Base-by-base conservation (phyloP, 2,329 filamentous ascomycete genomes). In the Colletotrichum somersetense region DNA sequence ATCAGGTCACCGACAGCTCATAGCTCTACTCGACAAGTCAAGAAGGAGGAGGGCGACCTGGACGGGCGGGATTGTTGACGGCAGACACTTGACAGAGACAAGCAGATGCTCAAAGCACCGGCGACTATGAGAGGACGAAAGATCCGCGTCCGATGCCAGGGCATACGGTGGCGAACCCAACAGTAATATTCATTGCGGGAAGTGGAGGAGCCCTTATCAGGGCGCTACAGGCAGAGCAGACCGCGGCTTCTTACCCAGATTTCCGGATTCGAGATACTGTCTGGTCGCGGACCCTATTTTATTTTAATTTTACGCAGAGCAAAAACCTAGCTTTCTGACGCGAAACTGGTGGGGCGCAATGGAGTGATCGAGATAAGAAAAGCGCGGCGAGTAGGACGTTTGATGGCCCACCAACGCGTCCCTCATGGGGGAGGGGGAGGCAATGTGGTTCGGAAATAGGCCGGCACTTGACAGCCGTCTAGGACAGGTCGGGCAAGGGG, bases 181-280 rank as follows among this genome's bases (percentile, higher is more conserved):
- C 61, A 70, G 59, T 62, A 70, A 64, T 70, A 70, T 70, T 70
- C 70, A 50, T 44, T 50, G 48, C 70, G 70, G 66, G 62, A 70
- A 72, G 70, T 72, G 70, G 70, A 72, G 66, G 70, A 70, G 50
- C 66, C 70, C 70, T 72, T 65, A 65, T 70, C 66, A 70, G 46
- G n/a, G 66, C 53, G 53, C 58, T 35, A 44, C 61, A 61, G 52
- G 65, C 16, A 38, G 57, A 38, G 57, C 33, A 50, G 59, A 48
- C 61, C 59, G 38, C 40, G 59, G 59, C 33, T 64, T 42, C 46
- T 33, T 64, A 64, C 66, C 46, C 59, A 69, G 55, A 65, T 56
- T 61, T 70, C 70, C 23, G 70, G 66, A 30, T n/a, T 70, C 33
- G 30, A 48, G 33, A 62, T 44, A n/a, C 46, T 48, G 40, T 20